Base-by-base conservation (phyloP, 2,329 filamentous ascomycete species). In the Penicillium palitans region DNA sequence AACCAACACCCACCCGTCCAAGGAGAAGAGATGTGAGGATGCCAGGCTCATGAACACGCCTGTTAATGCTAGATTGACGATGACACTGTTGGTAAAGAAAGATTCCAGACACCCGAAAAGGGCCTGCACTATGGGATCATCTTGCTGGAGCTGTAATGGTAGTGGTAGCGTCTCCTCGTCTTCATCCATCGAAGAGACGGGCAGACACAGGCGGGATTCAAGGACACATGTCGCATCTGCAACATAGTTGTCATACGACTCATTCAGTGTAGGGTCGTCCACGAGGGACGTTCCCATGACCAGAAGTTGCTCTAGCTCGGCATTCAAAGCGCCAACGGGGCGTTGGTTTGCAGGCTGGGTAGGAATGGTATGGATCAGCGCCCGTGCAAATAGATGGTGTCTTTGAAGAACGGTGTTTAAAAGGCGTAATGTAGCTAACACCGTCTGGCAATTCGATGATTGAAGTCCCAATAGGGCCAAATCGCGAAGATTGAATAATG, bases 401-500 rank as follows among this genome's bases (percentile, higher is more conserved):
- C 91, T 87, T 71, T 89, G 88, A 57, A 98, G 80, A 62, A 99
- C 90, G 12, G 91, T 87, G 3, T 91, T 93, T 17, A 96, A 84
- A 7, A 99, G 82, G 66, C 93, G 92, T 46, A 99, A 80, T 0
- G 93, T 96, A 12, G 96, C 91, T 62, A 91, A 87, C 17, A 96
- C 89, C 0, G 95, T 98, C 71, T 97, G 93, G 52, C 90, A 84
- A 68, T 95, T 97, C 45, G 84, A 83, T 0, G 95, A 98, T 58
- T 87, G 84, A 27, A 97, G 80, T 68, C 93, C 96, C 37, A 92
- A 90, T 3, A 96, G 81, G 31, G 96, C 88, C 13, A 99, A 83
- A 76, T 99, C 95, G 25, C 96, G 90, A 10, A 99, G 80, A 70
- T 96, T 98, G 79, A 97, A 99, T 0, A 99, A 81, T 15, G 91